These are phyloP conservation scores for Xylaria sp. DNA, from an alignment of 2,329 filamentous ascomycete species.

Conservation along the genomic window DNA sequence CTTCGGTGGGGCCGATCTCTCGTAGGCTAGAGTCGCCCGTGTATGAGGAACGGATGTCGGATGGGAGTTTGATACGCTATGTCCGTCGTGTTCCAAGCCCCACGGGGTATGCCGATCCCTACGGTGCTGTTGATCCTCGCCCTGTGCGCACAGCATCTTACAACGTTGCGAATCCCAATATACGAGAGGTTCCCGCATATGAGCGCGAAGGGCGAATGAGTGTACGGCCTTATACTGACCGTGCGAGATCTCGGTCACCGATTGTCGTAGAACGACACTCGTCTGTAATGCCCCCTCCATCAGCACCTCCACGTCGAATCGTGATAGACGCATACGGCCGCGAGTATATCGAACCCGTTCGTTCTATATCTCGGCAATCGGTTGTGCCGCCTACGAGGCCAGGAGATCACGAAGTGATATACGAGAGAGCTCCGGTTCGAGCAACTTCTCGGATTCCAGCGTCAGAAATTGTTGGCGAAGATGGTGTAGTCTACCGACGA, in stretches of 20 bases:
- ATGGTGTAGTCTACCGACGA: conserved; percentile 61
- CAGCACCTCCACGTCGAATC: conserved; percentile 71
- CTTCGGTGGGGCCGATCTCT: conserved; percentile 46
- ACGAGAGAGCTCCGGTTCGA: conserved; percentile 71
- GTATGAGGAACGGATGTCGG: conserved; percentile 50
- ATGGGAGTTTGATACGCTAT: conserved; percentile 50
- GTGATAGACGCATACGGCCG: conserved; percentile 86
- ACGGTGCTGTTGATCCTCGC: conserved; percentile 53
- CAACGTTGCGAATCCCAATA: conserved; percentile 55
- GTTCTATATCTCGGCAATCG: conserved; percentile 60
- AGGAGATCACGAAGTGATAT: conserved; percentile 68
- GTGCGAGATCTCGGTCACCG: conserved; percentile 61
- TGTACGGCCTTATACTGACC: conserved; percentile 61
- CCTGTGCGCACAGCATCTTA: conserved; percentile 57
- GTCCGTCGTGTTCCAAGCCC: conserved; percentile 55
- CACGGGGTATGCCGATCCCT: conserved; percentile 52
- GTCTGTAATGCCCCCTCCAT: conserved; percentile 61
- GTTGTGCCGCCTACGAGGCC: conserved; percentile 58
- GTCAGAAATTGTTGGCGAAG: conserved; percentile 61
- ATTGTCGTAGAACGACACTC: conserved; percentile 57
- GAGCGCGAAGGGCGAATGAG: conserved; percentile 61
- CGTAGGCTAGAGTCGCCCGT: conserved; percentile 46
- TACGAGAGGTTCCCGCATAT: conserved; percentile 56
- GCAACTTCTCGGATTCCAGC: conserved; percentile 63
- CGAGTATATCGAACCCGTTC: conserved; percentile 73